A percentile compares a stretch with the other conserved stretches of the same genome.
Conservation (phyloP, 129 eudicot genomes). For the Erigeron canadensis region DNA sequence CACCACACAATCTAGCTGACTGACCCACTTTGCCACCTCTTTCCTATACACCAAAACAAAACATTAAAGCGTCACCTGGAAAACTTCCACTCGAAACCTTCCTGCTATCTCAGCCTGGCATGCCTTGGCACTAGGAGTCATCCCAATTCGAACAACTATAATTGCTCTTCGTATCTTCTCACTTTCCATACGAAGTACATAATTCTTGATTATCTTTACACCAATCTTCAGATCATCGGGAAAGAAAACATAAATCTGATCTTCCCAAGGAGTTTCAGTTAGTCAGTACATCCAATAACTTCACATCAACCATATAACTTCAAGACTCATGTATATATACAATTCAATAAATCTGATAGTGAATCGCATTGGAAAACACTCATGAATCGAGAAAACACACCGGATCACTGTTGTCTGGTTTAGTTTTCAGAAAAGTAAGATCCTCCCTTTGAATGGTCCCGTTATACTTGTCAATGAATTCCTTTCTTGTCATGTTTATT, state of each 20-base stretch:
- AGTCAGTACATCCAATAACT: conserved; percentile 11
- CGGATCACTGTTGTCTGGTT: conserved; percentile 38
- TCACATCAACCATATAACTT: conserved; percentile 14
- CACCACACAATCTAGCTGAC: background rate
- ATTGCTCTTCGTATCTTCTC: conserved; percentile 38
- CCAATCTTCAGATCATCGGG: conserved; percentile 41
- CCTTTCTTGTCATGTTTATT: conserved; percentile 55
- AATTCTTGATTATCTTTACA: conserved; percentile 27
- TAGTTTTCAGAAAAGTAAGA: conserved; percentile 49
- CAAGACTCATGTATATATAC: background rate
- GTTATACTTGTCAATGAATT: conserved; percentile 52
- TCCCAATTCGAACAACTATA: conserved; percentile 28
- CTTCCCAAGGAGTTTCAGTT: background rate
- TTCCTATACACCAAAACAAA: background rate
- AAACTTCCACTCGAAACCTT: conserved; percentile 32
- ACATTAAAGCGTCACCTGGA: conserved; percentile 21
- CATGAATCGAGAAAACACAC: background rate
- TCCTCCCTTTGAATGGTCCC: conserved; percentile 72
- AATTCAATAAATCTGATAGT: background rate
- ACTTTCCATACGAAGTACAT: conserved; percentile 29
- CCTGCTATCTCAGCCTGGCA: conserved; percentile 33
- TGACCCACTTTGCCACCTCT: background rate
- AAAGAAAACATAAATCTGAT: conserved; percentile 41
- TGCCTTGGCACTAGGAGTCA: conserved; percentile 36
- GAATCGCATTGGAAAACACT: background rate